A percentile compares a stretch with the other conserved stretches of the same genome.
These are phyloP conservation scores for Hortaea sp. DNA, from an alignment of 2,329 filamentous ascomycete species.

Conservation along the genomic window DNA sequence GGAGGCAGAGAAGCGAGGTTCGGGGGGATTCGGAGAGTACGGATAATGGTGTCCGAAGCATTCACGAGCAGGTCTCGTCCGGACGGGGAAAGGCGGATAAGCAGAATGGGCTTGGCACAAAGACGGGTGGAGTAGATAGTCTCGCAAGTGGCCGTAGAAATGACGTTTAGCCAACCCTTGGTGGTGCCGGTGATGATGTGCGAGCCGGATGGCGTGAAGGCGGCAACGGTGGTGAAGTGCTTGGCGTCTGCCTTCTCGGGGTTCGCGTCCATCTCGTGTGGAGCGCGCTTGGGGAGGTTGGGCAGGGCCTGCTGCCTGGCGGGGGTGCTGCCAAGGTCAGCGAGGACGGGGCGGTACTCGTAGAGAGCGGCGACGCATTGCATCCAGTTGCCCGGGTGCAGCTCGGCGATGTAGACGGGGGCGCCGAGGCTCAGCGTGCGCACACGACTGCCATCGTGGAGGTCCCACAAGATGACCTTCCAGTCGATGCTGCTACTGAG, in stretches of 20 bases:
- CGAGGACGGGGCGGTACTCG: constrained; percentile 82
- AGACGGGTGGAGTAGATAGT: constrained; percentile 86
- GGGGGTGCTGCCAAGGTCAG: constrained; percentile 51
- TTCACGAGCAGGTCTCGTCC: constrained; percentile 86
- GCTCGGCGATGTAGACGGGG: constrained; percentile 88
- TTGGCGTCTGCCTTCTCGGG: constrained; percentile 90
- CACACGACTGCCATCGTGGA: constrained; percentile 60
- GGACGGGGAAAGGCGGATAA: constrained; percentile 72
- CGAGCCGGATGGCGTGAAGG: constrained; percentile 76
- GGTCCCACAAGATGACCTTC: constrained; percentile 93
- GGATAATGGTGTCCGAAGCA: constrained; percentile 86
- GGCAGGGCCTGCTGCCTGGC: constrained; percentile 63
- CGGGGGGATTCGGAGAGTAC: constrained; percentile 74
- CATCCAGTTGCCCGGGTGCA: constrained; percentile 80
- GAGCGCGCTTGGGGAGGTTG: constrained; percentile 67
- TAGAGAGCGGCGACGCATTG: constrained; percentile 86
- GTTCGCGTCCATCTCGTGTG: constrained; percentile 58
- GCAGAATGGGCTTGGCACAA: constrained; percentile 77
- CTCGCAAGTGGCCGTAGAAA: constrained; percentile 68
- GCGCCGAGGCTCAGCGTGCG: constrained; percentile 85
- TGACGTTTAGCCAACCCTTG: constrained; percentile 93
- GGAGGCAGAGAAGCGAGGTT: constrained; percentile 53
- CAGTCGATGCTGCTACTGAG: constrained; percentile 91
- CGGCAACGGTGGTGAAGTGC: constrained; percentile 84
- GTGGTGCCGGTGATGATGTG: constrained; percentile 89